These are phyloP conservation scores for Penicillium sp. DNA, from an alignment of 2,329 filamentous ascomycete genomes.

Conservation along the genomic window DNA sequence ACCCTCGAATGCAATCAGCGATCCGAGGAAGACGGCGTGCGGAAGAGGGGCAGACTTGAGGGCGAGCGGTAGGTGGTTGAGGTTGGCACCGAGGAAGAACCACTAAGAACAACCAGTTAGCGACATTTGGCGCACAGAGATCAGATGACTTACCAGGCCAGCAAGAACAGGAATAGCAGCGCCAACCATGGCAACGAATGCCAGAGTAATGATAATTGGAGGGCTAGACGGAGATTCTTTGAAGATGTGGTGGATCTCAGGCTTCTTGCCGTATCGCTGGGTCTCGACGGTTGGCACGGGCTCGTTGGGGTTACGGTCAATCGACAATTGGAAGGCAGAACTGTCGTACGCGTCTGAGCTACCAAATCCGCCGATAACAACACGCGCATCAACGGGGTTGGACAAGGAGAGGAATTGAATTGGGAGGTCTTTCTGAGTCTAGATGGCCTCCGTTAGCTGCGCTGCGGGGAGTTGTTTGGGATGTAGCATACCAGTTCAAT, in stretches of 20 bases:
- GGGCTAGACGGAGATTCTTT: constrained; percentile 73
- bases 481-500: constrained; percentile 69
- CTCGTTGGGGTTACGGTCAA: constrained; percentile 61
- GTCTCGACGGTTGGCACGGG: constrained; percentile 62
- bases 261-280: constrained; percentile 75
- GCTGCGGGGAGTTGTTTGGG: constrained; percentile 1
- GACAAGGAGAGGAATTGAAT: constrained; percentile 68
- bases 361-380: constrained; percentile 86
- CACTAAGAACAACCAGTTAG: constrained; percentile 54
- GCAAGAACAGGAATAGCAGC: constrained; percentile 71
- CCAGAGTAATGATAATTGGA: constrained; percentile 70
- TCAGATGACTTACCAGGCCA: constrained; percentile 55
- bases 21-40: constrained; percentile 80
- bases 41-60: constrained; percentile 72
- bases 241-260: constrained; percentile 91
- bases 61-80: constrained; percentile 72
- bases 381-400: constrained; percentile 68
- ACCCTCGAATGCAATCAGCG: constrained; percentile 79
- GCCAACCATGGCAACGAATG: constrained; percentile 70
- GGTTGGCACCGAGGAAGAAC: constrained; percentile 76
- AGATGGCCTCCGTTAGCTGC: constrained; percentile 22
- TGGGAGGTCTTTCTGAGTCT: constrained; percentile 89
- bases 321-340: constrained; percentile 67
- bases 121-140: neutral
- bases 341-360: constrained; percentile 63